Evolutionary conservation across 352 stramenopile species (phyloP).

Genomic region (Phytophthora pisi): DNA sequence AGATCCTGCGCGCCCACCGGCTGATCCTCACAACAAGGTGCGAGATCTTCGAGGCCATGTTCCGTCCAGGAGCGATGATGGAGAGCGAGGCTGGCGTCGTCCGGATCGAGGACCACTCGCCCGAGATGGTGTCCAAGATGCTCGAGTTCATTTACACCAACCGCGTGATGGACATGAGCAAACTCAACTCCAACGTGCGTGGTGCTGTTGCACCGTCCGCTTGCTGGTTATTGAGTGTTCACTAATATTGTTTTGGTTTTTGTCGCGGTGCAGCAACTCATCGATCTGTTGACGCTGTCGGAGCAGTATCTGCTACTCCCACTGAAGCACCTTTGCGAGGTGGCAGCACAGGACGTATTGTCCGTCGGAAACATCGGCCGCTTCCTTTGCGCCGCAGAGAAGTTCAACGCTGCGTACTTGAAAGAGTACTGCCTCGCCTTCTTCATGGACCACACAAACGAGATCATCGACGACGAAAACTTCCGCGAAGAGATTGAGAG

Average conservation of each 20-base stretch:
- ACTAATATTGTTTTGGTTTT: neutral
- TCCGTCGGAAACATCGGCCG: slow-evolving; percentile 76
- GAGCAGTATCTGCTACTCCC: slow-evolving; percentile 83
- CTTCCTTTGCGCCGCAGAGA: slow-evolving; percentile 81
- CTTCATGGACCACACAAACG: slow-evolving; percentile 75
- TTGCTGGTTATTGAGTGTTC: neutral
- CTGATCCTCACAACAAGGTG: slow-evolving; percentile 83
- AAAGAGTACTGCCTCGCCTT: slow-evolving; percentile 85
- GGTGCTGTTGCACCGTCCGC: neutral
- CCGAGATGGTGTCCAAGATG: slow-evolving; percentile 90
- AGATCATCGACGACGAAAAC: slow-evolving; percentile 84
- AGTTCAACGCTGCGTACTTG: slow-evolving; percentile 84
- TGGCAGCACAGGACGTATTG: slow-evolving; percentile 72
- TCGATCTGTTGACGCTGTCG: slow-evolving; percentile 79
- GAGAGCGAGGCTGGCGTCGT: slow-evolving; percentile 86
- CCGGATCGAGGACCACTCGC: slow-evolving; percentile 78
- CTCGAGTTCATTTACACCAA: slow-evolving; percentile 95
- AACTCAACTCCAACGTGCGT: slow-evolving; percentile 76
- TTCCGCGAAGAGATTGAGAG: slow-evolving; percentile 84
- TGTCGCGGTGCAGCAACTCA: slow-evolving; percentile 68
- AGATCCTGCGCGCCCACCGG: slow-evolving; percentile 69
- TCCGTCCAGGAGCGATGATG: slow-evolving; percentile 82
- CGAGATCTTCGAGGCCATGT: slow-evolving; percentile 92
- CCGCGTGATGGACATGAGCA: slow-evolving; percentile 76
- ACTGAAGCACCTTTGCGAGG: slow-evolving; percentile 81